Conservation (phyloP, 2,329 filamentous ascomycete species). For the Coniochaeta sp. region DNA sequence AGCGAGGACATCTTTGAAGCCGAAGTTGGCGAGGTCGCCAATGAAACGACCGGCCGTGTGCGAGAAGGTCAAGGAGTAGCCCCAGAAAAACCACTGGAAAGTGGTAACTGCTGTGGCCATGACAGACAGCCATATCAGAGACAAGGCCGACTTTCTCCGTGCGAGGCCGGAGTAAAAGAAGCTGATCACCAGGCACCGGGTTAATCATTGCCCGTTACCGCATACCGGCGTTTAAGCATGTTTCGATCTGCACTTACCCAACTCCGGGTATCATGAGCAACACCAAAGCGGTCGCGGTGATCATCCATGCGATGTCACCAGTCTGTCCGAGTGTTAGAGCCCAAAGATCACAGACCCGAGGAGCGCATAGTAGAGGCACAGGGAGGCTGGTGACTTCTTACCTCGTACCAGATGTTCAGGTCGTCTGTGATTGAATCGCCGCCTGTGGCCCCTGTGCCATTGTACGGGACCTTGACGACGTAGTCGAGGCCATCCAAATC, state of each 20-base stretch:
- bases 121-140: slow-evolving; percentile 82
- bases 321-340: slow-evolving; percentile 39
- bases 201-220: neutral
- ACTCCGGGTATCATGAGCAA: slow-evolving; percentile 91
- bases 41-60: slow-evolving; percentile 70
- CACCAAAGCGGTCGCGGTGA: slow-evolving; percentile 74
- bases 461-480: slow-evolving; percentile 47
- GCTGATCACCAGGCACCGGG: slow-evolving; percentile 17
- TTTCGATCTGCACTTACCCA: slow-evolving; percentile 40
- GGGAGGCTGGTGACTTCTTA: slow-evolving; percentile 26
- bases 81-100: slow-evolving; percentile 96
- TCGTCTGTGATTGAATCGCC: slow-evolving; percentile 62
- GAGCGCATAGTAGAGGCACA: neutral
- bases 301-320: slow-evolving; percentile 81
- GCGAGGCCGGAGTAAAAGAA: slow-evolving; percentile 94
- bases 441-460: slow-evolving; percentile 56
- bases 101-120: slow-evolving; percentile 78
- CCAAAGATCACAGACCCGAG: neutral
- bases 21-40: slow-evolving; percentile 73
- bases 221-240: neutral
- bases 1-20: slow-evolving; percentile 68
- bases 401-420: slow-evolving; percentile 73
- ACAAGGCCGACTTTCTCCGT: slow-evolving; percentile 80
- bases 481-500: slow-evolving; percentile 38
- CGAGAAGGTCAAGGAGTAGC: slow-evolving; percentile 76